These are phyloP conservation scores for Brassica cretica DNA, from an alignment of 345 rosid genomes.

Conservation along the genomic window DNA sequence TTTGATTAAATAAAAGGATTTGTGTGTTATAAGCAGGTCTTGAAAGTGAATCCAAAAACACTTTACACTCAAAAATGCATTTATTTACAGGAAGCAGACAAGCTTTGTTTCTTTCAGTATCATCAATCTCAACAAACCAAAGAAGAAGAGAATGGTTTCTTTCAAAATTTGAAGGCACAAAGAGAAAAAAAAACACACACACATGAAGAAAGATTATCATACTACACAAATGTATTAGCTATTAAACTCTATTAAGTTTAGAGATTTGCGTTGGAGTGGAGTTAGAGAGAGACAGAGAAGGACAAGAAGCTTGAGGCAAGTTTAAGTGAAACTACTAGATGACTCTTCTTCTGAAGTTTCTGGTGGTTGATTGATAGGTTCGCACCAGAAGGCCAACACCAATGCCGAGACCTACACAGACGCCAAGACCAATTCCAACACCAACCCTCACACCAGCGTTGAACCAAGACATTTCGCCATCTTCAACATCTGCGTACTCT, in stretches of 20 bases:
- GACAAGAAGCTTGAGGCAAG: constrained; percentile 8
- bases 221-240: constrained; percentile 35
- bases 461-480: constrained; percentile 93
- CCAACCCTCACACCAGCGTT: constrained; percentile 97
- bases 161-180: constrained; percentile 32
- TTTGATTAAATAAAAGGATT: neutral
- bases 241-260: constrained; percentile 41
- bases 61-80: constrained; percentile 4
- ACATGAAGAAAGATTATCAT: constrained; percentile 5
- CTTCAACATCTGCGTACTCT: constrained; percentile 70
- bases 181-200: neutral
- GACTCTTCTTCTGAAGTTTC: constrained; percentile 71
- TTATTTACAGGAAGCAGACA: constrained; percentile 23
- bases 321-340: constrained; percentile 38
- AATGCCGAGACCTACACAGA: constrained; percentile 82
- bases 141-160: constrained; percentile 7
- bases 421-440: constrained; percentile 94
- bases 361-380: constrained; percentile 72
- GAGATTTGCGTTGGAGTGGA: constrained; percentile 39
- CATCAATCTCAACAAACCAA: constrained; percentile 25
- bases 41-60: neutral
- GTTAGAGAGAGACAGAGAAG: constrained; percentile 10
- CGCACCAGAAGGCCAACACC: constrained; percentile 91
- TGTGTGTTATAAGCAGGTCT: neutral
- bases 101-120: constrained; percentile 26